phyloP scores from a whole-genome alignment of 805 yeast genomes.

The Kodamaea leandrae region DNA sequence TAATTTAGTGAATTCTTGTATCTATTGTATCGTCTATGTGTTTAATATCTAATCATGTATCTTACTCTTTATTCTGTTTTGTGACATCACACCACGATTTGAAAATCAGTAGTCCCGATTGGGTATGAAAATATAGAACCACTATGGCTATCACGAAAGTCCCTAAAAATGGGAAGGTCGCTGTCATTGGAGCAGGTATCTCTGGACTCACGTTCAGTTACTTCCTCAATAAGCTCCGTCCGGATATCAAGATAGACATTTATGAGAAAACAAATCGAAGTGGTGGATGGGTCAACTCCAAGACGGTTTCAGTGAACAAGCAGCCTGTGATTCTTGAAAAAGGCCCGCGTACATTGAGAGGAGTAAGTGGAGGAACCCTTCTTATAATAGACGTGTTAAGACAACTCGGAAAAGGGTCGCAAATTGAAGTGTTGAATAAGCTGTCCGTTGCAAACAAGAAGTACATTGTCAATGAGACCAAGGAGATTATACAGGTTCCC shows the following conservation, averaged over 20 bases:
- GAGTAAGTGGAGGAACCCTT: conserved; percentile 74
- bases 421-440: conserved; percentile 57
- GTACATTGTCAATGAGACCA: conserved; percentile 51
- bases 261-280: conserved; percentile 53
- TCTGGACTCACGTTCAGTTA: conserved; percentile 78
- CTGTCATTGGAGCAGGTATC: conserved; percentile 84
- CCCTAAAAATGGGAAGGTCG: conserved; percentile 39
- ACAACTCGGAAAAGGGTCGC: conserved; percentile 46
- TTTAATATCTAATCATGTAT: no score
- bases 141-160: neutral
- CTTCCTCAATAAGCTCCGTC: conserved; percentile 67
- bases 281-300: conserved; percentile 81
- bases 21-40: no score
- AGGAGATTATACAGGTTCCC: conserved; percentile 56
- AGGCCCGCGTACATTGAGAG: conserved; percentile 90
- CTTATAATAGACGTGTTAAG: conserved; percentile 59
- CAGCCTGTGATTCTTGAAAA: conserved; percentile 55
- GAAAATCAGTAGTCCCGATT: no score
- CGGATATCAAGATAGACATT: conserved; percentile 65
- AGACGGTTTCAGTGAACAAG: conserved; percentile 27
- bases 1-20: no score
- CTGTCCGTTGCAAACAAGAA: conserved; percentile 67
- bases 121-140: neutral
- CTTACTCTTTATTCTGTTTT: neutral
- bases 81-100: neutral